Conservation (phyloP, 371 early-diverging fungal species). For the Basidiobolus heterosporus region DNA sequence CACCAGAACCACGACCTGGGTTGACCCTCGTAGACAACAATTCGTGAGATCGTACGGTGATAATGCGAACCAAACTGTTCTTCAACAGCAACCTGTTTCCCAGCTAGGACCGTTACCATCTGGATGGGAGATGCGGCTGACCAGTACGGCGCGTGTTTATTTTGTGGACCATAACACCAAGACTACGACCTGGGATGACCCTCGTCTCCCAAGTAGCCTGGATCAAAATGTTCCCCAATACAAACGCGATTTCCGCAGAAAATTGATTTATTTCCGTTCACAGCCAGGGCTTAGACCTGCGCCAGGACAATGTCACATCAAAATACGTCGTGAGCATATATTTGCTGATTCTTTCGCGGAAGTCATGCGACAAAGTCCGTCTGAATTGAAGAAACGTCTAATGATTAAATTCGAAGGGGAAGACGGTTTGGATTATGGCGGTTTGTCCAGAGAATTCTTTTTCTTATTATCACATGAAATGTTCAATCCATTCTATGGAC, state of each 20-base stretch:
- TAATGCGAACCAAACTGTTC: too few species aligned
- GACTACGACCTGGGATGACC: slow-evolving; percentile 93
- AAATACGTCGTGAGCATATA: slow-evolving; percentile 68
- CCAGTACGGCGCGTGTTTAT: slow-evolving; percentile 77
- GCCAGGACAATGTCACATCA: slow-evolving; percentile 80
- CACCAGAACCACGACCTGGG: slow-evolving; percentile 93
- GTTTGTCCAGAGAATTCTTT: slow-evolving; percentile 92
- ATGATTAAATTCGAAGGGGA: slow-evolving; percentile 97
- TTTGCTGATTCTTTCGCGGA: slow-evolving; percentile 90
- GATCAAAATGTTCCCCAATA: slow-evolving; percentile 92
- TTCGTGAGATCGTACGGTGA: slow-evolving; percentile 4
- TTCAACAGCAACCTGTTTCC: slow-evolving; percentile 39
- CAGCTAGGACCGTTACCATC: slow-evolving; percentile 78
- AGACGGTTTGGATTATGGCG: slow-evolving; percentile 96
- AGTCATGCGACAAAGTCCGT: slow-evolving; percentile 69
- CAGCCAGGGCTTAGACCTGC: slow-evolving; percentile 78
- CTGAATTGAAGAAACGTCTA: slow-evolving; percentile 80
- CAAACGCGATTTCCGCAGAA: slow-evolving; percentile 93
- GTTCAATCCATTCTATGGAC: slow-evolving; percentile 94
- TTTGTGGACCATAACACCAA: slow-evolving; percentile 91
- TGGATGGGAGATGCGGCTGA: slow-evolving; percentile 94
- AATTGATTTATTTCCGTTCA: slow-evolving; percentile 85
- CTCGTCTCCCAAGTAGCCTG: slow-evolving; percentile 79
- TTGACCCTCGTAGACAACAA: slow-evolving; percentile 65
- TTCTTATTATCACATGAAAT: slow-evolving; percentile 91